Conservation (phyloP, 1,284 basidiomycete species). For the Malassezia obtusa region DNA sequence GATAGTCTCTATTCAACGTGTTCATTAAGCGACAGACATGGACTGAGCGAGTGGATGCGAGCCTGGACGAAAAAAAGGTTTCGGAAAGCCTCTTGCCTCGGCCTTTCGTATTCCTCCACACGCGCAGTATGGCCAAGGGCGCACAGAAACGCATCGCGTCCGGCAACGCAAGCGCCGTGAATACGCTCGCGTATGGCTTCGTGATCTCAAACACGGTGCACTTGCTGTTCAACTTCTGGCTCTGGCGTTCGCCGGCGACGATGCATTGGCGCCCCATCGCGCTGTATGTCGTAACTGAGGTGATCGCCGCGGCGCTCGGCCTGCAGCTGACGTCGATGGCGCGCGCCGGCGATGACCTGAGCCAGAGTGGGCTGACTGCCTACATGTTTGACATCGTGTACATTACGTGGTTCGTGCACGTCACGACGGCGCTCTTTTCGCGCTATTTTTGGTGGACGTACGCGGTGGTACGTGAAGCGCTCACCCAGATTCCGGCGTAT, state of each 20-base stretch:
- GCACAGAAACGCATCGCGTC: conserved; percentile 30
- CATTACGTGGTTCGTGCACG: conserved; percentile 48
- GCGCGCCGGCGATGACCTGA: conserved; percentile 38
- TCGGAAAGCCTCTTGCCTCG: neutral
- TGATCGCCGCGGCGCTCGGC: conserved; percentile 34
- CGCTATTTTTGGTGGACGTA: conserved; percentile 16
- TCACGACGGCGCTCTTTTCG: conserved; percentile 37
- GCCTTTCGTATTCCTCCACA: neutral
- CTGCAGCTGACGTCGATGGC: conserved; percentile 44
- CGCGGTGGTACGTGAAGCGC: conserved; percentile 5
- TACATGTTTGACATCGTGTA: conserved; percentile 50
- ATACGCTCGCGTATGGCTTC: conserved; percentile 33
- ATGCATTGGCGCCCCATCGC: conserved; percentile 13
- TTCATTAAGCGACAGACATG: conserved; percentile 1
- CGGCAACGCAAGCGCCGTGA: conserved; percentile 30
- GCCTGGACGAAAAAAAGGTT: too few relatives aligned
- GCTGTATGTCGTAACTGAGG: conserved; percentile 36
- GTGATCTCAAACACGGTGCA: conserved; percentile 35
- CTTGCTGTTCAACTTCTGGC: conserved; percentile 27
- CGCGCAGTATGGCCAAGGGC: conserved; percentile 17
- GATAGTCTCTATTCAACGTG: conserved; percentile 1
- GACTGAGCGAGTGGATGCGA: too few relatives aligned
- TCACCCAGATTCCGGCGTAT: conserved; percentile 45
- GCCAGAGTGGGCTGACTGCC: conserved; percentile 42
- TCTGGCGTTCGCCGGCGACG: conserved; percentile 18